These are phyloP conservation scores for Larix kaempferi DNA, from an alignment of 75 land plant genomes.

Conservation along the genomic window DNA sequence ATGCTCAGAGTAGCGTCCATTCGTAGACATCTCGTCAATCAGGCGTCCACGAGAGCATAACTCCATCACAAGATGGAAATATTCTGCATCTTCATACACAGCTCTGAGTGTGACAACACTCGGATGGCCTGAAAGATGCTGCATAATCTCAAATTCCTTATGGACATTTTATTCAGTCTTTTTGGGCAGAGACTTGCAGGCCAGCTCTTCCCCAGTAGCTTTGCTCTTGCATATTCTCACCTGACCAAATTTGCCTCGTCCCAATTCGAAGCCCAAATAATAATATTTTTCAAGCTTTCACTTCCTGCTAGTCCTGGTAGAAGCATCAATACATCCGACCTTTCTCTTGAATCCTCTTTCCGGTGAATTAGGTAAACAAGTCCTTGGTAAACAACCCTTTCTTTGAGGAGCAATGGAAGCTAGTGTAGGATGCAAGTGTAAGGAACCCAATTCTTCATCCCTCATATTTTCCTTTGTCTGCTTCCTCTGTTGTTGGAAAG, in stretches of 20 bases:
- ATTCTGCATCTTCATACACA: slow-evolving; percentile 73
- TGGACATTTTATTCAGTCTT: slow-evolving; percentile 64
- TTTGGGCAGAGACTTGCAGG: slow-evolving; percentile 75
- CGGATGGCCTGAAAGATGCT: slow-evolving; percentile 80
- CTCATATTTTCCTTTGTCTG: too few relatives aligned
- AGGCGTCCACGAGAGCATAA: slow-evolving; percentile 77
- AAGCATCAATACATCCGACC: too few relatives aligned
- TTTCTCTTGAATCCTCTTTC: too few relatives aligned
- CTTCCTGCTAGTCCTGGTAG: slow-evolving; percentile 41
- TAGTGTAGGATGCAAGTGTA: too few relatives aligned
- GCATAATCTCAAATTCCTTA: slow-evolving; percentile 89
- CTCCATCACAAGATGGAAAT: slow-evolving; percentile 87
- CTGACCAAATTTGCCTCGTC: slow-evolving; percentile 74
- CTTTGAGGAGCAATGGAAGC: too few relatives aligned
- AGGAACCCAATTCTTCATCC: too few relatives aligned
- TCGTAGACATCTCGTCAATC: slow-evolving; percentile 55
- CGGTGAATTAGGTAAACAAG: too few relatives aligned
- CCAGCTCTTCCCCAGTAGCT: slow-evolving; percentile 49
- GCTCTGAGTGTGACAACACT: slow-evolving; percentile 74
- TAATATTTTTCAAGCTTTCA: slow-evolving; percentile 44
- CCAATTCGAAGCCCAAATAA: slow-evolving; percentile 36
- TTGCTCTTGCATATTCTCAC: slow-evolving; percentile 51
- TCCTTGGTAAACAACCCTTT: too few relatives aligned
- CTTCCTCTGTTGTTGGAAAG: too few relatives aligned
- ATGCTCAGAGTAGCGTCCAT: slow-evolving; percentile 53